These are phyloP conservation scores for Phylloporus sp. DNA, from an alignment of 768 basidiomycete genomes.

Conservation along the genomic window DNA sequence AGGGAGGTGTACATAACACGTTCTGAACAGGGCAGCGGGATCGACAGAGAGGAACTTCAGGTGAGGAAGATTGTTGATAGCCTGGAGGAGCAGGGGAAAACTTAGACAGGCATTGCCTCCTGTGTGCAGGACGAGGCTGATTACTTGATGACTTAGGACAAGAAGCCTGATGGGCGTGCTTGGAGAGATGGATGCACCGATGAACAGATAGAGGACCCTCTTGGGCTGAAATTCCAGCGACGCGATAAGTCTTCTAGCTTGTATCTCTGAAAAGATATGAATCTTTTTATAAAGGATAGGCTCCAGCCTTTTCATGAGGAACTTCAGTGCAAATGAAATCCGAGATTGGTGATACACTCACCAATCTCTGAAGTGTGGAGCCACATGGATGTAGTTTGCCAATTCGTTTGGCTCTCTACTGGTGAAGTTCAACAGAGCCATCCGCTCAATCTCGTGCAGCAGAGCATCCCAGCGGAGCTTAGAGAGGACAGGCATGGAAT, in stretches of 20 bases:
- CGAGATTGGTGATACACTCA: background rate
- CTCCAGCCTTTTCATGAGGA: background rate
- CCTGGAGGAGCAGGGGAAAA: too few species aligned
- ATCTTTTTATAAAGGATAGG: background rate
- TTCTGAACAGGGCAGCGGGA: background rate
- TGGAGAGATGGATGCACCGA: background rate
- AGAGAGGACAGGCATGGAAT: background rate
- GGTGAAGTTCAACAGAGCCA: background rate
- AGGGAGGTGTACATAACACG: background rate
- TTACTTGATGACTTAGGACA: background rate
- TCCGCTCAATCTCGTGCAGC: background rate
- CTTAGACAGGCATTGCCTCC: too few species aligned
- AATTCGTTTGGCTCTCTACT: background rate
- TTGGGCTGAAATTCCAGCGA: background rate
- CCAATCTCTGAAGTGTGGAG: background rate
- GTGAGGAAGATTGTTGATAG: too few species aligned
- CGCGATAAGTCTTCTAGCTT: background rate
- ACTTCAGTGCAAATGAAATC: background rate
- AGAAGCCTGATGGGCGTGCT: background rate
- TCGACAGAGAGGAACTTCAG: background rate
- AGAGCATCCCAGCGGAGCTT: background rate
- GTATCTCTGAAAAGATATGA: background rate
- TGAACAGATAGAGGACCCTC: background rate
- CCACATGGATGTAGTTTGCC: background rate
- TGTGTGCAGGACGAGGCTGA: background rate